Conservation (phyloP, 805 yeast genomes). For the Ogataea methanolica region DNA sequence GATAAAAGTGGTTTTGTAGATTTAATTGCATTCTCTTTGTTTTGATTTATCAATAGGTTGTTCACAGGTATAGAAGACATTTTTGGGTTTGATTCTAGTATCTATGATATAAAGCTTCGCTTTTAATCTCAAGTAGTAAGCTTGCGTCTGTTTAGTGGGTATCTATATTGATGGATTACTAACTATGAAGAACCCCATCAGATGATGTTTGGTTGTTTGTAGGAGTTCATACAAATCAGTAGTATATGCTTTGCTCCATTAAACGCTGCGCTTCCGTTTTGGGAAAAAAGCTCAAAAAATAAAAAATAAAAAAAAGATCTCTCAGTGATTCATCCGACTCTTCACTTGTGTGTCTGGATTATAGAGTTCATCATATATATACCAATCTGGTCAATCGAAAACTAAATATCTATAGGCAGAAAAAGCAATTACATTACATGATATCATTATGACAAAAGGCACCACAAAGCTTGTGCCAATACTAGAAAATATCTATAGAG, state of each 20-base stretch:
- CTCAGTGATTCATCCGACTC: too few species aligned
- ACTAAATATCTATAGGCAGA: too few species aligned
- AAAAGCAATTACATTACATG: too few species aligned
- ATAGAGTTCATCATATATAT: too few species aligned
- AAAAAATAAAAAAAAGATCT: neutral
- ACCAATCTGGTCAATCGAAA: too few species aligned
- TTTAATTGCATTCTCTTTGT: conserved; percentile 17
- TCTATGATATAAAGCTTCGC: neutral
- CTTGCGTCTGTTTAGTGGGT: too few species aligned
- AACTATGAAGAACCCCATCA: neutral
- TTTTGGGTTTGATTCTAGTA: neutral
- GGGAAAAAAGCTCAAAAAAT: neutral
- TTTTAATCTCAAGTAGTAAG: too few species aligned
- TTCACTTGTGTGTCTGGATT: too few species aligned
- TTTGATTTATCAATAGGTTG: conserved; percentile 5
- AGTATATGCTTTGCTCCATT: neutral
- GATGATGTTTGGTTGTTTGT: neutral
- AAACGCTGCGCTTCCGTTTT: neutral
- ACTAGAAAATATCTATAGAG: conserved; percentile 5
- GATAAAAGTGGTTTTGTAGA: conserved; percentile 5
- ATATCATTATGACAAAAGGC: neutral
- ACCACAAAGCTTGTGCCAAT: neutral
- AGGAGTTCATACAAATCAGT: too few species aligned
- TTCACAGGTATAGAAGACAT: conserved; percentile 13
- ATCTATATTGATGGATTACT: too few species aligned